Evolutionary conservation across 805 yeast genomes (phyloP), one percentile per base, ranked within the genome.

Genomic region (Ogataea ganodermae): DNA sequence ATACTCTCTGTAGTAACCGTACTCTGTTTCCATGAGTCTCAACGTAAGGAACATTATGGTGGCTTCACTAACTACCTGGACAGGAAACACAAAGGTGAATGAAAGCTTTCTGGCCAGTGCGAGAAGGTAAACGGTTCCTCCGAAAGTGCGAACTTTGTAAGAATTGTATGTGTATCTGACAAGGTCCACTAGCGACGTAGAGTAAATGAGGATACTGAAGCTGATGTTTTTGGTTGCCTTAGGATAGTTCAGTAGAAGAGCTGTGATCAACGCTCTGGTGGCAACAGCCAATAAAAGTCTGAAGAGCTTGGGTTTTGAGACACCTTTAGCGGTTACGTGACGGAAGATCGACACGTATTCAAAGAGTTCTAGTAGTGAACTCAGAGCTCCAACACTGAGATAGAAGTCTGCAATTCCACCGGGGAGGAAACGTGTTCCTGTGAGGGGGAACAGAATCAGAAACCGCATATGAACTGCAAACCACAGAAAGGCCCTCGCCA

Each of bases 341-440:
- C 57, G 47, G 43, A 60, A 58, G 13, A 62, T 50, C 2, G 51
- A 22, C 4, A 53, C 2, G 35, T 57, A 57, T 12, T 53, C 56
- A 18, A 62, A 45, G 3, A 48, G 24, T 31, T 65, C 69, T 3
- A 57, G 21, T 6, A 49, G 14, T 2, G 52, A 36, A 14, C 57
- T 35, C 2, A 31, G 21, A 3, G 46, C 26, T 24, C 58, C 55
- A 4, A 60, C 53, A 6, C 47, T 13, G 4, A 65, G 27, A 43
- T 81, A 77, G 65, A 82, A 84, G 53, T 79, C 86, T 37, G 87
- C 86, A 10, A 85, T 80, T 0, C 89, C 90, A 6, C 84, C 89
- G 1, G 89, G 86, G 17, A 84, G 62, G 53, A 82, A 84, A 52
- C 70, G 71, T 26, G 80, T 64, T 0, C 89, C 86, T n/a, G 82